phyloP scores from a whole-genome alignment of 1,284 basidiomycete genomes.

The Ceratobasidium sp. region DNA sequence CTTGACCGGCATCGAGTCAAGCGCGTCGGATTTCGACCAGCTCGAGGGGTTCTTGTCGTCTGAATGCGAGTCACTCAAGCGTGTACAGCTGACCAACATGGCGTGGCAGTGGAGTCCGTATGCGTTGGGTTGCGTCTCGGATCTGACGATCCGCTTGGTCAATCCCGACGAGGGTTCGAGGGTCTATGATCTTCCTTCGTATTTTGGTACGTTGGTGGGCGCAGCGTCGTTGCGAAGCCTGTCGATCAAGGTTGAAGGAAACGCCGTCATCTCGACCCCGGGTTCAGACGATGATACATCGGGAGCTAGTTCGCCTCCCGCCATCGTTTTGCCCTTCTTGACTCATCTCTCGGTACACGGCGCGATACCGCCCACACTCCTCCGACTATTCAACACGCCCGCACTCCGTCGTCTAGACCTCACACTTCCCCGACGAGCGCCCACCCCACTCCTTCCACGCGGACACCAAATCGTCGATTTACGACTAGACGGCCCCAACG shows the following conservation, averaged over 20 bases:
- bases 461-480: constrained; percentile 25
- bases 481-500: not conserved
- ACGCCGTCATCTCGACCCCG: not conserved
- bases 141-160: not conserved
- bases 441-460: constrained; percentile 5
- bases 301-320: not conserved
- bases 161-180: not conserved
- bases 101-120: constrained; percentile 35
- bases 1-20: not conserved
- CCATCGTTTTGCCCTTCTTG: constrained; percentile 23
- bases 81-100: constrained; percentile 12
- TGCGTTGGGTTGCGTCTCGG: constrained; percentile 20
- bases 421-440: constrained; percentile 5
- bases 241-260: not conserved
- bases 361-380: constrained; percentile 14
- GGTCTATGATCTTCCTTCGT: constrained; percentile 21
- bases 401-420: constrained; percentile 10
- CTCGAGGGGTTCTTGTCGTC: not conserved
- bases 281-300: not conserved
- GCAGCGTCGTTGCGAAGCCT: constrained; percentile 11
- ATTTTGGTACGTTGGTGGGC: constrained; percentile 26
- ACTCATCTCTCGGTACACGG: constrained; percentile 1
- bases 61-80: constrained; percentile 9
- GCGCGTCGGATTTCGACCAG: constrained; percentile 10
- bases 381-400: constrained; percentile 25